These are phyloP conservation scores for Allantophomopsis lycopodina DNA, from an alignment of 2,329 filamentous ascomycete species.

Conservation along the genomic window DNA sequence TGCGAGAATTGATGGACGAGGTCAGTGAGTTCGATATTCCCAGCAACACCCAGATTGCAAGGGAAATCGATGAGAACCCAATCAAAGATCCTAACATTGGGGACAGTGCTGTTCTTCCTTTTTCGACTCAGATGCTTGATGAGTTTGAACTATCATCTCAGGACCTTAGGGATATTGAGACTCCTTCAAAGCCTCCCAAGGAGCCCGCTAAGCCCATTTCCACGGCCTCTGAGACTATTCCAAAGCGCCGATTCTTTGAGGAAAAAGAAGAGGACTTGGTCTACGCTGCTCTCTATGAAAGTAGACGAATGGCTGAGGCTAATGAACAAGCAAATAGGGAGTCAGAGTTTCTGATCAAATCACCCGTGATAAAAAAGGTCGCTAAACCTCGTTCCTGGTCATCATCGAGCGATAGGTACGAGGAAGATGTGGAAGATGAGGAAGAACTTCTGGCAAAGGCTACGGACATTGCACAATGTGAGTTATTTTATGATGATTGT, in stretches of 20 bases:
- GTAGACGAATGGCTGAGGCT: slow-evolving; percentile 3
- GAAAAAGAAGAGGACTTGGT: slow-evolving; percentile 15
- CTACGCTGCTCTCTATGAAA: slow-evolving; percentile 12
- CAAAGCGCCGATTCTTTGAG: slow-evolving; percentile 10
- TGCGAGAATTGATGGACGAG: slow-evolving; percentile 33
- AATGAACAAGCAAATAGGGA: not conserved
- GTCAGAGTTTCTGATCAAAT: too few relatives aligned
- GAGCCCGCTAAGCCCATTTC: not conserved
- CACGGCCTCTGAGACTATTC: not conserved
- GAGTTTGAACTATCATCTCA: slow-evolving; percentile 32
- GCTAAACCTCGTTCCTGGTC: too few relatives aligned
- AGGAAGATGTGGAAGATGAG: too few relatives aligned
- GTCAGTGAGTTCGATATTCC: slow-evolving; percentile 10
- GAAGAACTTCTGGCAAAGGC: too few relatives aligned
- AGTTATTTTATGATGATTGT: too few relatives aligned
- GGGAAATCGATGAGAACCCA: slow-evolving; percentile 6
- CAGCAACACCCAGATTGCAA: slow-evolving; percentile 10
- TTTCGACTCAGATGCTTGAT: slow-evolving; percentile 13
- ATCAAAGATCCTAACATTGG: not conserved
- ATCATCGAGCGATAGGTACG: too few relatives aligned
- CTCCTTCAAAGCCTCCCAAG: slow-evolving; percentile 6
- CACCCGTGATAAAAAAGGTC: too few relatives aligned
- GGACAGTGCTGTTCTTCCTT: slow-evolving; percentile 12
- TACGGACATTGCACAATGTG: too few relatives aligned
- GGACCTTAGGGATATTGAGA: slow-evolving; percentile 28